A percentile compares a stretch with the other conserved stretches of the same genome.
Conservation (phyloP, 192 early-diverging fungal genomes). For the Coemansia sp. region DNA sequence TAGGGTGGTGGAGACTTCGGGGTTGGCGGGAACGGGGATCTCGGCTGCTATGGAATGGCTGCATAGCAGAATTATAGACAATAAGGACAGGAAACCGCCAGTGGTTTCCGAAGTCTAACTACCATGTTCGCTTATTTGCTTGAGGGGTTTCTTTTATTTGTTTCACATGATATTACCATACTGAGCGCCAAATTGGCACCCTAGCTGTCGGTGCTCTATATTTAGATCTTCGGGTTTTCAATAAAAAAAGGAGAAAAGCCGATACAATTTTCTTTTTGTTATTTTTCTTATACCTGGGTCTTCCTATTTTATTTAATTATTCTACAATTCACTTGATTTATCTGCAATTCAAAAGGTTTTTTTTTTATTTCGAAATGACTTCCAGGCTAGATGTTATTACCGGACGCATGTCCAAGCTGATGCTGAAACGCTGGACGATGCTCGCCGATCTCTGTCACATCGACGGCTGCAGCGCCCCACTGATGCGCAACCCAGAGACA, state of each 20-base stretch:
- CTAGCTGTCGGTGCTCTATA: no score
- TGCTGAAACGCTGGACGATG: constrained; percentile 53
- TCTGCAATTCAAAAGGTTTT: no score
- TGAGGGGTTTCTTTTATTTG: neutral
- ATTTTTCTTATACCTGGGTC: no score
- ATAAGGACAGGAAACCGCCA: constrained; percentile 77
- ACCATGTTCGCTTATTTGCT: no score
- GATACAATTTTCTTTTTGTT: neutral
- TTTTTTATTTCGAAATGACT: no score
- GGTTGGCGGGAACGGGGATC: constrained; percentile 69
- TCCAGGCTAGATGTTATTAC: constrained; percentile 43
- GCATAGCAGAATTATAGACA: constrained; percentile 75
- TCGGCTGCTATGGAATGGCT: constrained; percentile 92
- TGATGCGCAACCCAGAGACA: constrained; percentile 45
- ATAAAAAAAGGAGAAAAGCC: no score
- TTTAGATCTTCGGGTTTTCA: no score
- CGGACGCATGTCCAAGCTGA: constrained; percentile 46
- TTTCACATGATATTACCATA: constrained; percentile 2
- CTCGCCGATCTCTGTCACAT: constrained; percentile 35
- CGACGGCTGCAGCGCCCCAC: constrained; percentile 34
- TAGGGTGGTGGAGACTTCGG: constrained; percentile 64
- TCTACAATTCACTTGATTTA: no score
- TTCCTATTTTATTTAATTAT: no score
- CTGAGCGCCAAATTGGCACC: constrained; percentile 1
- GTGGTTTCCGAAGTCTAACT: constrained; percentile 28